Percentiles rank a stretch among this genome's conserved stretches.
Conservation (phyloP, 139 green algal species). For the Chlamydomonas incerta region DNA sequence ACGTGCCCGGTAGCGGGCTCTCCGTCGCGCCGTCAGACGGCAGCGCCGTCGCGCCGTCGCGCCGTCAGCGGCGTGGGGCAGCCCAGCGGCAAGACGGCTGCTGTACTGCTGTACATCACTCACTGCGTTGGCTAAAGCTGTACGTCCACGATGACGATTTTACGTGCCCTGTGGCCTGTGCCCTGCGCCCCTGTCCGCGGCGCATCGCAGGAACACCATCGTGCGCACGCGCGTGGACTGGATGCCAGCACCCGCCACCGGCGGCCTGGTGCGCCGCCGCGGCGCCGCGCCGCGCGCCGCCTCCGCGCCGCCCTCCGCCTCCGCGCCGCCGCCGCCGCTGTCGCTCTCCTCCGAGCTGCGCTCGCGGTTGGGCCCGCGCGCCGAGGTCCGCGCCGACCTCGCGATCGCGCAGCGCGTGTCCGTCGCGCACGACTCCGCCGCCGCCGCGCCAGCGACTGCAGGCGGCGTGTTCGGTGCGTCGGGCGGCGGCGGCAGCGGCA, state of each 20-base stretch:
- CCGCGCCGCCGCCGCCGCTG: background rate
- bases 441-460: background rate
- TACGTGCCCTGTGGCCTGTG: too few relatives aligned
- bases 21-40: too few relatives aligned
- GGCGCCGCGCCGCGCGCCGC: background rate
- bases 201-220: background rate
- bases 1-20: too few relatives aligned
- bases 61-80: too few relatives aligned
- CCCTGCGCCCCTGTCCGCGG: too few relatives aligned
- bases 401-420: constrained; percentile 1
- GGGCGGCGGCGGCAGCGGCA: too few relatives aligned
- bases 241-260: background rate
- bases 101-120: too few relatives aligned
- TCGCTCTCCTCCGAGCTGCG: constrained; percentile 1
- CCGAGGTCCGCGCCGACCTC: constrained; percentile 7
- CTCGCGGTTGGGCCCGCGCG: background rate
- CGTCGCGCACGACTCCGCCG: background rate
- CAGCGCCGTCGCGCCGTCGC: too few relatives aligned
- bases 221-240: constrained; percentile 17
- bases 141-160: too few relatives aligned
- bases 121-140: too few relatives aligned
- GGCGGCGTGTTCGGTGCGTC: background rate
- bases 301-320: background rate
- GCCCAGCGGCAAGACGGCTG: too few relatives aligned
- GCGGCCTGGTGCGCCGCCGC: background rate